Evolutionary conservation across 2,329 filamentous ascomycete genomes (phyloP).

Genomic region (Aspergillus vadensis): DNA sequence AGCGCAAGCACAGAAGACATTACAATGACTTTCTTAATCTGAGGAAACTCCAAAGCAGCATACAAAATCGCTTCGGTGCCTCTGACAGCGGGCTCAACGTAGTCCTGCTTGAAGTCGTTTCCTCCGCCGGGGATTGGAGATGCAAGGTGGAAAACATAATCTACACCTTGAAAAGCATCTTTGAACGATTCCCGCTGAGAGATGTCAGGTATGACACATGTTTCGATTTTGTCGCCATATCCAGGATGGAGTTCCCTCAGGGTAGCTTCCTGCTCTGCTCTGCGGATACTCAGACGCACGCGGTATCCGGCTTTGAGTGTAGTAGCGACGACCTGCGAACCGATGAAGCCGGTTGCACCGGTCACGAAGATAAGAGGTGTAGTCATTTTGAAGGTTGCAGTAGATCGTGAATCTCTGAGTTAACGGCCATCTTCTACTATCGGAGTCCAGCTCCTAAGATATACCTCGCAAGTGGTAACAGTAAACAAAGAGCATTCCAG

Average conservation of each 20-base stretch:
- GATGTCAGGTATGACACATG: conserved; percentile 22
- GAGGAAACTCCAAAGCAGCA: background rate
- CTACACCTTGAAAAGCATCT: conserved; percentile 15
- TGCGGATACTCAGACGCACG: conserved; percentile 21
- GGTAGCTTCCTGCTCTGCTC: conserved; percentile 14
- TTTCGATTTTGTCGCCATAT: conserved; percentile 16
- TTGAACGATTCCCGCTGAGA: conserved; percentile 12
- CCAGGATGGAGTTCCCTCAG: conserved; percentile 12
- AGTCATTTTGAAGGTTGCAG: background rate
- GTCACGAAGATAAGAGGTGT: conserved; percentile 23
- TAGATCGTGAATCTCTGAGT: too few species aligned
- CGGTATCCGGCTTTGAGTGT: conserved; percentile 22
- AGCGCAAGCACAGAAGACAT: conserved; percentile 7
- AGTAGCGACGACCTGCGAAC: conserved; percentile 14
- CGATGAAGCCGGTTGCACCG: conserved; percentile 29
- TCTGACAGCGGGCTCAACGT: conserved; percentile 6
- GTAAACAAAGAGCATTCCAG: background rate
- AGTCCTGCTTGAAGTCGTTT: conserved; percentile 8
- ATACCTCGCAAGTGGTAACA: background rate
- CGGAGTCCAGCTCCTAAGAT: background rate
- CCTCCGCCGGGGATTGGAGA: conserved; percentile 18
- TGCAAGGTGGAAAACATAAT: conserved; percentile 26
- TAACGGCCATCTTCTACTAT: background rate
- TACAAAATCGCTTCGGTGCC: conserved; percentile 3
- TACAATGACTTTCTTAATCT: conserved; percentile 12